Base-by-base conservation (phyloP, 73 alveolate species). In the Breviolum minutum region DNA sequence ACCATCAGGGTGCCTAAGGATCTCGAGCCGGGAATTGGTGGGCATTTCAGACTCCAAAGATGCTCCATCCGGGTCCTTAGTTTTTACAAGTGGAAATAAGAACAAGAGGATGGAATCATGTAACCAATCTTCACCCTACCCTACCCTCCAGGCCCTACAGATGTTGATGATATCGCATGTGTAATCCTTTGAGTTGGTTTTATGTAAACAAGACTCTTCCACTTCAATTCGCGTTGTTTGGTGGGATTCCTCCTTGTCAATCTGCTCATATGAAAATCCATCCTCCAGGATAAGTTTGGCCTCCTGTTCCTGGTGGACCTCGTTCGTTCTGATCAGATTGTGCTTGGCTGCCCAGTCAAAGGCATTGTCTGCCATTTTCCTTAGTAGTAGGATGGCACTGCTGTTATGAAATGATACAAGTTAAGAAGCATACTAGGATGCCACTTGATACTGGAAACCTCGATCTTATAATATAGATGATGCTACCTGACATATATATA, bases 331-430 rank as follows among this genome's bases (percentile, higher is more conserved):
- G 48, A 32, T 1, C 10, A 79, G 48, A 27, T 29, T 32, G 66
- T 79, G 11, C 29, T 79, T 79, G 29, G 87, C 6, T 7, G 87
- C 87, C 30, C 48, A 79, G 7, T 79, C 87, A 14, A 79, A 79
- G 6, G 87, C 87, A 14, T 79, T 79, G 87, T 79, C 87, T 4
- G 87, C 87, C 87, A 79, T 79, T 27, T 79, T 79, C 87, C 87
- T 79, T 12, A 27, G 85, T 12, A 27, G 85, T 40, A 40, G 0
- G 54, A 40, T 40, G 54, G 54, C 54, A 40, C 54, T 40, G 54
- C 54, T 40, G 54, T 40, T 40, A 2, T 40, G 3, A 40, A 3
- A 40, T 40, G 54, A 40, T 40, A 40, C 3, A 40, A 40, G 5
- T 40, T 40, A 40, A 40, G 54, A 40, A 40, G 3, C 54, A 40